Base-by-base conservation (phyloP, 495 filamentous ascomycete genomes). In the Aspergillus conjunctus region DNA sequence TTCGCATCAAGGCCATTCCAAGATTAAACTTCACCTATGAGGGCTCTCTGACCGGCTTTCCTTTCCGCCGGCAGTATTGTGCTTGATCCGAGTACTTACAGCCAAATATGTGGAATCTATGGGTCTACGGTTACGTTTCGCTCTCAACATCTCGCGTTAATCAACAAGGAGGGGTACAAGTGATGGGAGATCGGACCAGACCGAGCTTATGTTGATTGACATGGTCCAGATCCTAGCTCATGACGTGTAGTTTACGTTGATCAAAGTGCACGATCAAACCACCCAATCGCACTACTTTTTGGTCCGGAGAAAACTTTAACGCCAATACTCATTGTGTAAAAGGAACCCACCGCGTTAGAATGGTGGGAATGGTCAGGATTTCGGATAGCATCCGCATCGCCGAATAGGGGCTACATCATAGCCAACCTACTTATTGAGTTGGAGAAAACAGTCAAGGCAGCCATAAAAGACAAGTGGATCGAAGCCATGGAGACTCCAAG, bases 31-130 rank as follows among this genome's bases (percentile, higher is more conserved):
- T 1, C 17, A 39, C 10, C 20, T 20, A 14, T 39, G 45, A 64
- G 63, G 68, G 65, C 61, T 71, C 63, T 71, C 68, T 71, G 68
- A 67, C 61, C 60, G 61, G 53, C 32, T 62, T 54, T 63, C 57
- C 46, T 66, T 65, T 64, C 18, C 15, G 32, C 39, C 53, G 50
- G 32, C 22, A 60, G 68, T 70, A 70, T 61, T 70, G 68, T 50
- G 50, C 68, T 67, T 48, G 32, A 20, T 46, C 41, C 6, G 68
- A 62, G 68, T 71, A 71, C 68, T 61, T 71, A 68, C 58, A 46
- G 33, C 49, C 58, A 54, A 56, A 34, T 31, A 49, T 54, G 20
- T 59, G 31, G 58, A 64, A 56, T 48, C 51, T 32, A 52, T 66
- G 61, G 57, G 54, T 51, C 48, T 57, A 44, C 49, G 55, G 65